Percentiles rank a stretch among this genome's conserved stretches.
Evolutionary conservation across 1,284 basidiomycete genomes (phyloP).

Genomic region (Trichosporon faecale): DNA sequence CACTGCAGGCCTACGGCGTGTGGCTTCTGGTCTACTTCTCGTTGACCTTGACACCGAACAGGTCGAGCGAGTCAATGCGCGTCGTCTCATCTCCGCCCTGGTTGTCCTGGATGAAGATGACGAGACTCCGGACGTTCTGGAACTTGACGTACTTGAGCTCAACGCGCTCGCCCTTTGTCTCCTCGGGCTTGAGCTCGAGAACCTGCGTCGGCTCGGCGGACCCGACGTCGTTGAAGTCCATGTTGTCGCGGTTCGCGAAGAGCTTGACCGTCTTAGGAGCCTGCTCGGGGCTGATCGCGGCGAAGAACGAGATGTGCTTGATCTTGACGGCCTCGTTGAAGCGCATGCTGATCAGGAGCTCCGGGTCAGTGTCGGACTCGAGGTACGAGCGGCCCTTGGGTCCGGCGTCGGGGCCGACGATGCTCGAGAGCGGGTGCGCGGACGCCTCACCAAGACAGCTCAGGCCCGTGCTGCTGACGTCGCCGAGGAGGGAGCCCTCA

Average conservation of each 20-base stretch:
- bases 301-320: conserved; percentile 65
- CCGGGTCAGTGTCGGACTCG: conserved; percentile 70
- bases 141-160: conserved; percentile 71
- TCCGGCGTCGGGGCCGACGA: conserved; percentile 57
- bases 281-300: conserved; percentile 54
- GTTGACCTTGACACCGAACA: conserved; percentile 57
- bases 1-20: too few relatives aligned
- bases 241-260: conserved; percentile 62
- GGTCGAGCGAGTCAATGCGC: conserved; percentile 70
- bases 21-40: too few relatives aligned
- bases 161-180: conserved; percentile 60
- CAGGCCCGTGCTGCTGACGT: conserved; percentile 51
- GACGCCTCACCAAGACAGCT: conserved; percentile 73
- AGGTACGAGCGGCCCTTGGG: conserved; percentile 60
- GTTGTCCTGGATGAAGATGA: conserved; percentile 76
- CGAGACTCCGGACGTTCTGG: conserved; percentile 67
- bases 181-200: conserved; percentile 46
- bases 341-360: conserved; percentile 67
- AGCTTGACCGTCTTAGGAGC: conserved; percentile 64
- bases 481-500: conserved; percentile 40
- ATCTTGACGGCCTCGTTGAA: conserved; percentile 77
- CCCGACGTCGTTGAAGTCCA: conserved; percentile 62
- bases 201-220: conserved; percentile 50
- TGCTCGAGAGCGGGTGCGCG: conserved; percentile 61
- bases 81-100: conserved; percentile 71